A percentile compares a stretch with the other conserved stretches of the same genome.
Evolutionary conservation across 176 grass and related monocot species (phyloP).

Genomic region (Neostapfia colusana): DNA sequence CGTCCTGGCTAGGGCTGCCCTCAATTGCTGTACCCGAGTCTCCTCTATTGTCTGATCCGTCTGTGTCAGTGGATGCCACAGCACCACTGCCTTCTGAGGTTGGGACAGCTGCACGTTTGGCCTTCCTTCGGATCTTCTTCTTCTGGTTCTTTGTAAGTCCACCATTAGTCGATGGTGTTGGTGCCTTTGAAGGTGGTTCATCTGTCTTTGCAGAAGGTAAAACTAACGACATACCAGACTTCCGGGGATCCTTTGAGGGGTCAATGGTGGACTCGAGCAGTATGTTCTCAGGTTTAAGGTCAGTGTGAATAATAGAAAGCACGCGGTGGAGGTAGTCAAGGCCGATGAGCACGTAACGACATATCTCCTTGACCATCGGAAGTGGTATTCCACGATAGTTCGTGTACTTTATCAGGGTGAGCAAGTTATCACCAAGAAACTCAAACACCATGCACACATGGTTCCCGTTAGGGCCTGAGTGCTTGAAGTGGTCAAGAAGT

Average conservation of each 20-base stretch:
- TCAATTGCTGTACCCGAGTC: slow-evolving; percentile 53
- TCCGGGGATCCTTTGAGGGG: slow-evolving; percentile 78
- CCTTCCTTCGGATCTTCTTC: slow-evolving; percentile 95
- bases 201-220: slow-evolving; percentile 44
- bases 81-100: slow-evolving; percentile 52
- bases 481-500: slow-evolving; percentile 98
- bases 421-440: slow-evolving; percentile 94
- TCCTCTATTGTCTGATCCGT: slow-evolving; percentile 67
- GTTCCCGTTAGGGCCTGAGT: slow-evolving; percentile 82
- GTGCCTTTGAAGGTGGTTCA: slow-evolving; percentile 35
- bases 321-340: slow-evolving; percentile 85
- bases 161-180: slow-evolving; percentile 50
- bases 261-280: slow-evolving; percentile 82
- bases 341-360: slow-evolving; percentile 74
- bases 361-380: slow-evolving; percentile 91
- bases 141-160: slow-evolving; percentile 79
- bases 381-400: slow-evolving; percentile 78
- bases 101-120: slow-evolving; percentile 58
- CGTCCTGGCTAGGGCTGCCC: slow-evolving; percentile 43
- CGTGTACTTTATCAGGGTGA: slow-evolving; percentile 90
- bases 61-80: slow-evolving; percentile 46
- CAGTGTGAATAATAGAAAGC: slow-evolving; percentile 92
- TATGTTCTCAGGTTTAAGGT: slow-evolving; percentile 97
- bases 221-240: slow-evolving; percentile 60
- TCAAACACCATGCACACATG: slow-evolving; percentile 99